These are phyloP conservation scores for Cercospora citrullina DNA, from an alignment of 2,329 filamentous ascomycete genomes.

Conservation along the genomic window DNA sequence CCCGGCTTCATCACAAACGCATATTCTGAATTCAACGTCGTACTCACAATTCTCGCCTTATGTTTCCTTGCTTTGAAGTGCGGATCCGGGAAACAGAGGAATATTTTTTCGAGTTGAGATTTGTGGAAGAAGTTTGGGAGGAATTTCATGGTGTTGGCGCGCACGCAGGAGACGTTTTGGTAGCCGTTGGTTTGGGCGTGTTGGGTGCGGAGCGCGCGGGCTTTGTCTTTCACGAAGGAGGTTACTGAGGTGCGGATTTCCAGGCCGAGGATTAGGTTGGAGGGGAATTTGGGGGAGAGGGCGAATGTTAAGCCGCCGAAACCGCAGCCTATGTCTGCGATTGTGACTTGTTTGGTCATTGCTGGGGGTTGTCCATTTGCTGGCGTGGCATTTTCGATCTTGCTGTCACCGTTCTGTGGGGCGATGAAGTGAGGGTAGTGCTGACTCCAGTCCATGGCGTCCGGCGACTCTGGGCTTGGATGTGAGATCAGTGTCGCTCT, in stretches of 20 bases:
- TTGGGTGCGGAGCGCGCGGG: conserved; percentile 74
- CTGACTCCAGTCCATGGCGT: conserved; percentile 85
- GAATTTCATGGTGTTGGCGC: conserved; percentile 98
- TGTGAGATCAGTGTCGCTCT: conserved; percentile 28
- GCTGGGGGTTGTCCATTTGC: neutral
- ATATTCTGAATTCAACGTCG: conserved; percentile 88
- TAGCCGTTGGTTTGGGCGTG: conserved; percentile 52
- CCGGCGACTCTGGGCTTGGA: conserved; percentile 71
- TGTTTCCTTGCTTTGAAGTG: conserved; percentile 98
- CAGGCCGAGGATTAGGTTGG: conserved; percentile 81
- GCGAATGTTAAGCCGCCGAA: conserved; percentile 90
- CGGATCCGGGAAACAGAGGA: conserved; percentile 97
- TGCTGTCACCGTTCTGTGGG: conserved; percentile 10
- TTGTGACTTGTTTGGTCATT: conserved; percentile 72
- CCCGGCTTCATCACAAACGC: conserved; percentile 81
- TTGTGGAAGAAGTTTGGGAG: conserved; percentile 94
- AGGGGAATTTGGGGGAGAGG: conserved; percentile 75
- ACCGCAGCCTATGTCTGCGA: conserved; percentile 95
- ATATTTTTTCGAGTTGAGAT: conserved; percentile 81
- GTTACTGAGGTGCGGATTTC: conserved; percentile 91
- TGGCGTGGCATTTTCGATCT: neutral
- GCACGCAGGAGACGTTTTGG: conserved; percentile 84
- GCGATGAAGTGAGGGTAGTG: conserved; percentile 72
- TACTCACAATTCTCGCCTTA: conserved; percentile 90
- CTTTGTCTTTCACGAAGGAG: conserved; percentile 84